Evolutionary conservation across 257 asterid species (phyloP).

Genomic region (Solanum tacnaense): DNA sequence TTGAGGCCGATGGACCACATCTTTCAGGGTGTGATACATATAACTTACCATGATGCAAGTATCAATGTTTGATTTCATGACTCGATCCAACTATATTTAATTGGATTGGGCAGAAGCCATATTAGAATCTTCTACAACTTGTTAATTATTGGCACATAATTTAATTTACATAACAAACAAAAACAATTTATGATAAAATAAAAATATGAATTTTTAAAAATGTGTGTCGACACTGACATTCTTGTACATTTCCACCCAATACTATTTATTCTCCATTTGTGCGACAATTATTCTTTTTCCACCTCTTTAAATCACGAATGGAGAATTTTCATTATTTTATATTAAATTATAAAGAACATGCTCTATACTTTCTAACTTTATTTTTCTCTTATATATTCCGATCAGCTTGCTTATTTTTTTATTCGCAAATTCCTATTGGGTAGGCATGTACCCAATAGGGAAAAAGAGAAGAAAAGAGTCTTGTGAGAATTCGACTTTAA

Average conservation of each 20-base stretch:
- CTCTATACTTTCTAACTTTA: background rate
- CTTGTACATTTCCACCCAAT: background rate
- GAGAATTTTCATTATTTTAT: background rate
- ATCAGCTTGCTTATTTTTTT: background rate
- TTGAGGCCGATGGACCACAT: background rate
- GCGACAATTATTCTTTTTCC: slow-evolving; percentile 1
- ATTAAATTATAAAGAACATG: background rate
- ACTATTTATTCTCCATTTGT: background rate
- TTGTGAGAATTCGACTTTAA: background rate
- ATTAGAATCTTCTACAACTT: background rate
- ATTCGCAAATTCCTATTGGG: background rate
- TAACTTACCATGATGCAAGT: no score
- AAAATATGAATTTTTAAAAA: background rate
- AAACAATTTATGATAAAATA: no score
- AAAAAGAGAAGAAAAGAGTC: background rate
- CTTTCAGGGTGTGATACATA: background rate
- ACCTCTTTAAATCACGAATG: background rate
- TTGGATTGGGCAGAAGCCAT: background rate
- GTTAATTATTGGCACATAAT: background rate
- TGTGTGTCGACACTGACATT: slow-evolving; percentile 2
- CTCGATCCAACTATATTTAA: background rate
- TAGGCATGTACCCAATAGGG: background rate
- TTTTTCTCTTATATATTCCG: background rate
- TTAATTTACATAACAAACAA: background rate
- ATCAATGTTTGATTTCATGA: background rate